phyloP scores from a whole-genome alignment of 345 rosid species.

The Syzygium aqueum region DNA sequence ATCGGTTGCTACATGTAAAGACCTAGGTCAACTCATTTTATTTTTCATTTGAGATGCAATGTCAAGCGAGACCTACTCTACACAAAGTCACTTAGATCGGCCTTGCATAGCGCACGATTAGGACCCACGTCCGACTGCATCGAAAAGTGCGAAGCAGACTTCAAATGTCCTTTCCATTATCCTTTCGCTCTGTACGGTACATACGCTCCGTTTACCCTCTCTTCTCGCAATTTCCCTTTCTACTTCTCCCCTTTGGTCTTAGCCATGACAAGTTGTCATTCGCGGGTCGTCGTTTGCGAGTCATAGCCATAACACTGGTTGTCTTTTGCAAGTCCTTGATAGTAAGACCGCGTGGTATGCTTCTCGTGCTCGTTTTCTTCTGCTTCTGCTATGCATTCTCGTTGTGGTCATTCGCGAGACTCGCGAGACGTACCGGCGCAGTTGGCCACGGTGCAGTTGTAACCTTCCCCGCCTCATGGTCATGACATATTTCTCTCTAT shows the following conservation, averaged over 20 bases:
- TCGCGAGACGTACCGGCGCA: background rate
- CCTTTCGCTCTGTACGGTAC: fast-evolving
- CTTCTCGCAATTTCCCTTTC: background rate
- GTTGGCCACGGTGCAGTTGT: background rate
- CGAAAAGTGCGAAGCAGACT: background rate
- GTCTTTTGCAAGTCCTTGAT: background rate
- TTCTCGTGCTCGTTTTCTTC: background rate
- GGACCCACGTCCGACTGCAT: background rate
- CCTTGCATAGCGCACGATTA: background rate
- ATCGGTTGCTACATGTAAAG: background rate
- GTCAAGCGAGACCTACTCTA: background rate
- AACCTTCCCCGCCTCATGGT: fast-evolving
- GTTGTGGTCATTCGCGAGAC: background rate
- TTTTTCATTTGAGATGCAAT: background rate
- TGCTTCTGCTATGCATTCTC: background rate
- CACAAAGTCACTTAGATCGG: background rate
- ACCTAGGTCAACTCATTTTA: fast-evolving
- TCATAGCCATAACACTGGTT: background rate
- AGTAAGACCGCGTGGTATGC: background rate
- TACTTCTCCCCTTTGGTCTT: background rate
- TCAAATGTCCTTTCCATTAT: background rate
- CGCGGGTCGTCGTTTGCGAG: background rate
- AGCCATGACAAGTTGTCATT: background rate
- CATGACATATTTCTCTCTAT: background rate
- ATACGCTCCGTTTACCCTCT: background rate